Base-by-base conservation (phyloP, 257 asterid genomes). In the Nicotiana benthamiana region DNA sequence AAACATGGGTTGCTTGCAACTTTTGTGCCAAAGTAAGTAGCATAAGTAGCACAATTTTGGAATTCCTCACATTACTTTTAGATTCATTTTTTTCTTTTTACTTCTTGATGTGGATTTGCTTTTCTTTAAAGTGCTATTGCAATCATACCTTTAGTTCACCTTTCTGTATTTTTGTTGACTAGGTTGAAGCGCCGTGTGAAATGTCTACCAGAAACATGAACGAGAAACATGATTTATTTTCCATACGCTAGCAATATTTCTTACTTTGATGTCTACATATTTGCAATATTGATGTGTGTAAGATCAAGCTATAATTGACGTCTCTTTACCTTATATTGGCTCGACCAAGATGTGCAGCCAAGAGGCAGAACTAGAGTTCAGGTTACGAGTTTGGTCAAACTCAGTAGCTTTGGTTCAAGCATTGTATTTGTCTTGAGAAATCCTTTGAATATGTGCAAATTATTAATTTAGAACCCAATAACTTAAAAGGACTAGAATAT, bases 1-100 rank as follows among this genome's bases (percentile, higher is more conserved):
- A 95, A 92, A 82, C 93, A 93, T 83, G 94, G 98, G 64, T 66
- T 95, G 75, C 75, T 93, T 86, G 99, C 98, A 8, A 95, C 98
- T 78, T 95, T 95, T 90, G 86, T 92, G 79, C 99, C 99, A 6
- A 95, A 95, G 98, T 94, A 89, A 70, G 95, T 88, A 79, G 63
- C 77, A 74, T 62, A 52, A 16, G 28, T 70, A 59, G 26, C 53
- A 20, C 22, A 79, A 51, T 53, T 30, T 57, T n/a, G 17, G 13
- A 79, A 51, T 53, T 40, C 27, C 36, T 3, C 67, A 26, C 24
- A 36, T 18, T 57, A 36, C 32, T 28, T 75, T 34, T 51, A 1
- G 80, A 30, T 32, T n/a, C 80, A 28, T n/a, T 4, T 4, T 56
- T 52, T 52, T 15, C n/a, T 0, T 51, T 28, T 4, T 26, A 75